A percentile compares a stretch with the other conserved stretches of the same genome.
Evolutionary conservation across 306 rosid species (phyloP).

Genomic region (Arachis hypogaea): DNA sequence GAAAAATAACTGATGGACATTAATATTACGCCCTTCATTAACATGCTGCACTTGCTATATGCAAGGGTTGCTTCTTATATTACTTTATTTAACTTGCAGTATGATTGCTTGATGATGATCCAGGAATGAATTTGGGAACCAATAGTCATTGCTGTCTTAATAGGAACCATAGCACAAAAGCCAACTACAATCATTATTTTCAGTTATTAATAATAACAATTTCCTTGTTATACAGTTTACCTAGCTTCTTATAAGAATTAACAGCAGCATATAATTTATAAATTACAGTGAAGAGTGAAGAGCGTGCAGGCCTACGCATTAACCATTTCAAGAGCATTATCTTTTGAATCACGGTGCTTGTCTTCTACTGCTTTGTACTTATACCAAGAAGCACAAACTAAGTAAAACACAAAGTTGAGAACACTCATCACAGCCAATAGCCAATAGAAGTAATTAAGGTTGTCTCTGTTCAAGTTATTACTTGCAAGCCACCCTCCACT

Average conservation of each 20-base stretch:
- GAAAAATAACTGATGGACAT: too few species aligned
- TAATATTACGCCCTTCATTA: too few species aligned
- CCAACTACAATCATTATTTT: too few species aligned
- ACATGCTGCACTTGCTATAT: too few species aligned
- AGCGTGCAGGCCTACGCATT: slow-evolving; percentile 3
- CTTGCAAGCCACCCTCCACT: slow-evolving; percentile 80
- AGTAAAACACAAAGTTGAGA: slow-evolving; percentile 57
- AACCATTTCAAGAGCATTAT: slow-evolving; percentile 24
- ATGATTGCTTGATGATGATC: background rate
- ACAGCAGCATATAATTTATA: slow-evolving; percentile 9
- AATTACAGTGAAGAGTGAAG: slow-evolving; percentile 27
- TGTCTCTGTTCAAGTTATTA: slow-evolving; percentile 70
- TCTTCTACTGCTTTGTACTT: slow-evolving; percentile 66
- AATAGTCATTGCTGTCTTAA: background rate
- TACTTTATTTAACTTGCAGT: background rate
- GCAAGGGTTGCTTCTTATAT: too few species aligned
- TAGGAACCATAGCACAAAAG: background rate
- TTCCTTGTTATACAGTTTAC: slow-evolving; percentile 3
- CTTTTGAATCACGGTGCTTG: slow-evolving; percentile 39
- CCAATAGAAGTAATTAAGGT: slow-evolving; percentile 68
- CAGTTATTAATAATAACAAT: too few species aligned
- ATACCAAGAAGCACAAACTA: slow-evolving; percentile 69
- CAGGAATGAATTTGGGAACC: background rate
- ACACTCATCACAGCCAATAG: slow-evolving; percentile 59
- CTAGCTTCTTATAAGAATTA: background rate